These are phyloP conservation scores for Lasiosphaeria miniovina DNA, from an alignment of 495 filamentous ascomycete genomes.

Conservation along the genomic window DNA sequence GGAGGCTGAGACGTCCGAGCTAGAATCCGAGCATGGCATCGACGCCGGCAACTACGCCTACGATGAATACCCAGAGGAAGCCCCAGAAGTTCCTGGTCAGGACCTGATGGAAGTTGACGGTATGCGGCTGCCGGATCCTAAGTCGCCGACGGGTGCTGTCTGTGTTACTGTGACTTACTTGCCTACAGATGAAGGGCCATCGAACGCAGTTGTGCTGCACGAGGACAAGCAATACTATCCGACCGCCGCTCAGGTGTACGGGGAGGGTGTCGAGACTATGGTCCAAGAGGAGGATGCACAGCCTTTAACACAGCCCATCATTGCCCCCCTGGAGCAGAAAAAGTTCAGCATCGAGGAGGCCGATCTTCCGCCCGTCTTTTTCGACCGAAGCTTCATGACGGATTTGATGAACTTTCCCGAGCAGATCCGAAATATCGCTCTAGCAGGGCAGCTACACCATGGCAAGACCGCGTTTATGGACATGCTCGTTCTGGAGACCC, in stretches of 20 bases:
- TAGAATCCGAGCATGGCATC: constrained; percentile 73
- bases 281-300: constrained; percentile 98
- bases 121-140: constrained; percentile 30
- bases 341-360: constrained; percentile 92
- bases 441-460: constrained; percentile 93
- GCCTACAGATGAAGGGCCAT: constrained; percentile 71
- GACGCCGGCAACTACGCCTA: constrained; percentile 75
- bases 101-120: constrained; percentile 94
- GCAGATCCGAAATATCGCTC: constrained; percentile 85
- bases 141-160: constrained; percentile 7
- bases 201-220: constrained; percentile 93
- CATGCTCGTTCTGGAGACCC: constrained; percentile 93
- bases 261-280: constrained; percentile 87
- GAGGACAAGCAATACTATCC: constrained; percentile 99
- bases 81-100: constrained; percentile 61
- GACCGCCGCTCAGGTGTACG: constrained; percentile 91
- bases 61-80: constrained; percentile 68
- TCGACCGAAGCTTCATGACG: constrained; percentile 83
- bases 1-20: constrained; percentile 77
- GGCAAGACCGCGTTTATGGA: constrained; percentile 98
- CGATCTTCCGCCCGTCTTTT: constrained; percentile 83
- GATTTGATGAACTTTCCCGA: constrained; percentile 96
- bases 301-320: constrained; percentile 84
- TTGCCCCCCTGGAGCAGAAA: constrained; percentile 88
- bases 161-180: constrained; percentile 9